Percentiles rank a stretch among this genome's conserved stretches.
Evolutionary conservation across 2,329 filamentous ascomycete genomes (phyloP).

Genomic region (Endothia cerciana): DNA sequence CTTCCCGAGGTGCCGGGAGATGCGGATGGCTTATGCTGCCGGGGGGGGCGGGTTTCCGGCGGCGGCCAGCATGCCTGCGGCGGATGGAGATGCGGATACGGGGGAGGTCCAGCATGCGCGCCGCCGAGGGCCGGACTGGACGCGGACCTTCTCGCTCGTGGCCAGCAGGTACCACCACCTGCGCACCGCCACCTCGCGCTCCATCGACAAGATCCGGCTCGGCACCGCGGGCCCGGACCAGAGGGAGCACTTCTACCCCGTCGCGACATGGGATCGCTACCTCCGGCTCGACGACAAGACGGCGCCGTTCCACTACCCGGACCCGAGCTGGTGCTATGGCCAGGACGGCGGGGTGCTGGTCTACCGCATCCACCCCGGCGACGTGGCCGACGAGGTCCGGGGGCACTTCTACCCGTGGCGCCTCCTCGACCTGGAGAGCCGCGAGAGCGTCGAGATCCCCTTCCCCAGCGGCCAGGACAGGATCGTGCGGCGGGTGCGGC

Average conservation of each 20-base stretch:
- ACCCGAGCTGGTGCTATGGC: slow-evolving; percentile 59
- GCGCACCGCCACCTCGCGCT: slow-evolving; percentile 49
- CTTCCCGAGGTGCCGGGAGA: slow-evolving; percentile 58
- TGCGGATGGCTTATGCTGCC: slow-evolving; percentile 42
- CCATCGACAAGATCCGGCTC: slow-evolving; percentile 49
- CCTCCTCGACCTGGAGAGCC: slow-evolving; percentile 54
- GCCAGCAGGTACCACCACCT: slow-evolving; percentile 60
- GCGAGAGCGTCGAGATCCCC: slow-evolving; percentile 49
- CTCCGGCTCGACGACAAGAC: slow-evolving; percentile 46
- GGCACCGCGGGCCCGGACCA: slow-evolving; percentile 35
- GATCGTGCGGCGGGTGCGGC: slow-evolving; percentile 57
- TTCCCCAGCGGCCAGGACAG: slow-evolving; percentile 52
- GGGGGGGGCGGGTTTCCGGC: slow-evolving; percentile 19
- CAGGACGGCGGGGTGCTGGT: slow-evolving; percentile 58
- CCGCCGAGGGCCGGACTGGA: slow-evolving; percentile 40
- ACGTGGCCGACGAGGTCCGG: slow-evolving; percentile 22
- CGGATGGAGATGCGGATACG: slow-evolving; percentile 17
- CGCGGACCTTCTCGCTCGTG: slow-evolving; percentile 51
- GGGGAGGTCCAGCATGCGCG: not conserved
- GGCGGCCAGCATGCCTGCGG: slow-evolving; percentile 29
- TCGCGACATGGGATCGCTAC: slow-evolving; percentile 50
- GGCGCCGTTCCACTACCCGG: slow-evolving; percentile 49
- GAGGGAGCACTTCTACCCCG: slow-evolving; percentile 33
- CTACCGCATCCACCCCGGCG: slow-evolving; percentile 45
- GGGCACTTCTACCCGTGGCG: slow-evolving; percentile 40